Evolutionary conservation across 1,284 basidiomycete species (phyloP).

Genomic region (Microbotryum silenes-acaulis): DNA sequence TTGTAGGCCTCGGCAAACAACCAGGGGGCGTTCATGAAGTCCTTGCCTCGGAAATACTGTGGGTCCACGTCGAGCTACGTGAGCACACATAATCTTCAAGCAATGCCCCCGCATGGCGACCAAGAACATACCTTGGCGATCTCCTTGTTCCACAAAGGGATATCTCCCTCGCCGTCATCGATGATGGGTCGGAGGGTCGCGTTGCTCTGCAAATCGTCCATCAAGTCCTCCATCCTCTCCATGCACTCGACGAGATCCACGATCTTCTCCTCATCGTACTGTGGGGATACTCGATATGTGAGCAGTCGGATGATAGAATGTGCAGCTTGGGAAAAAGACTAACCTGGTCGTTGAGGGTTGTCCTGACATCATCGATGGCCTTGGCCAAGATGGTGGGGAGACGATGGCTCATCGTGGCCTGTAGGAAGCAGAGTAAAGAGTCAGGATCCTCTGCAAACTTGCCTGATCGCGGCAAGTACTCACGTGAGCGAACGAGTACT

Average conservation of each 20-base stretch:
- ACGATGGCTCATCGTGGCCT: conserved; percentile 33
- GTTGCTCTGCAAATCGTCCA: conserved; percentile 44
- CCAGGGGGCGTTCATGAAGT: conserved; percentile 94
- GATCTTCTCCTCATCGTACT: conserved; percentile 74
- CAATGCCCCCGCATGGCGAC: no score
- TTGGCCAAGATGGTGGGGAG: conserved; percentile 57
- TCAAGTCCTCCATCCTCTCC: conserved; percentile 46
- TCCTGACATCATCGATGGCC: conserved; percentile 84
- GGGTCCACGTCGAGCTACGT: background rate
- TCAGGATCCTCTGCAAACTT: background rate
- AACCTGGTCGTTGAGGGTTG: conserved; percentile 71
- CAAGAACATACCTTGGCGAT: conserved; percentile 29
- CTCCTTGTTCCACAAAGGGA: conserved; percentile 90
- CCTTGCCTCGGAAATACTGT: conserved; percentile 84
- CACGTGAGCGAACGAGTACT: conserved; percentile 56
- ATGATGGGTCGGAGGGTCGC: conserved; percentile 62
- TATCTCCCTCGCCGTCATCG: conserved; percentile 88
- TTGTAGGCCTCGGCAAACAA: conserved; percentile 96
- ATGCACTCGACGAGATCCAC: conserved; percentile 81
- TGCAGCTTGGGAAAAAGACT: background rate
- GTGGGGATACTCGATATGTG: background rate
- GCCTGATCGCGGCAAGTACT: background rate
- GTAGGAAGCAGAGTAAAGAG: background rate
- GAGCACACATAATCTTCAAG: no score
- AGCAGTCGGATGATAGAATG: background rate